Conservation (phyloP, 2,329 filamentous ascomycete species). For the Fusarium subtropicale region DNA sequence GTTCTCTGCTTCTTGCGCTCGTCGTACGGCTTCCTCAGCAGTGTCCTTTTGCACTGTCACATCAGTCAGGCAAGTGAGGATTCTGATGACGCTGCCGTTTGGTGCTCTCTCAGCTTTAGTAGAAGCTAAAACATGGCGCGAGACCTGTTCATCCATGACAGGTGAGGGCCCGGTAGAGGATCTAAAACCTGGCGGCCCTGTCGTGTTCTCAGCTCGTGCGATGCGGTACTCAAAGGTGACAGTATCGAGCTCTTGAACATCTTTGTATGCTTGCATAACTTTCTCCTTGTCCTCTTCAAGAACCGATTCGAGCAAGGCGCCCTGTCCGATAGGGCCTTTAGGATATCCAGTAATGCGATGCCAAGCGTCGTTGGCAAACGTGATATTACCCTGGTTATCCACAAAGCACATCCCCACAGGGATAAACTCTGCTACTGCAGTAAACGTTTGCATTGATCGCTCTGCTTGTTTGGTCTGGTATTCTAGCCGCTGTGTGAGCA, state of each 20-base stretch:
- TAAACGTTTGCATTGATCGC: constrained; percentile 73
- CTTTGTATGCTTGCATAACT: constrained; percentile 57
- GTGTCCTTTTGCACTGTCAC: constrained; percentile 63
- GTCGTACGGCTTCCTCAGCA: constrained; percentile 60
- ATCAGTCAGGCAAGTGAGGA: constrained; percentile 63
- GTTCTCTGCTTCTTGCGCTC: constrained; percentile 64
- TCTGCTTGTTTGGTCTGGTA: constrained; percentile 63
- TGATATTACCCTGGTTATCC: constrained; percentile 71
- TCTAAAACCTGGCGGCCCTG: constrained; percentile 27
- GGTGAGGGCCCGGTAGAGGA: constrained; percentile 25
- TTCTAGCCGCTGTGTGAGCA: constrained; percentile 73
- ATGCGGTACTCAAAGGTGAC: constrained; percentile 62
- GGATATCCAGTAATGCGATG: constrained; percentile 63
- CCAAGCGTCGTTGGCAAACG: constrained; percentile 78
- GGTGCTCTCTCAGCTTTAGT: constrained; percentile 59
- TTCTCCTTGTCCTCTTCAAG: constrained; percentile 59
- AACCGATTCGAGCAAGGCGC: constrained; percentile 58
- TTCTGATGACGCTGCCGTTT: constrained; percentile 58
- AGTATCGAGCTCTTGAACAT: constrained; percentile 53
- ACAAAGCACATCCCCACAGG: constrained; percentile 81
- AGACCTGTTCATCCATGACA: constrained; percentile 48
- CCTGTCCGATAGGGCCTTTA: constrained; percentile 48
- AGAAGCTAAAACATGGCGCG: constrained; percentile 60
- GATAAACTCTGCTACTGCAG: constrained; percentile 77
- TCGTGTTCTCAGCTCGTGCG: constrained; percentile 9